These are phyloP conservation scores for Yarrowia deformans DNA, from an alignment of 805 yeast species.

Conservation along the genomic window DNA sequence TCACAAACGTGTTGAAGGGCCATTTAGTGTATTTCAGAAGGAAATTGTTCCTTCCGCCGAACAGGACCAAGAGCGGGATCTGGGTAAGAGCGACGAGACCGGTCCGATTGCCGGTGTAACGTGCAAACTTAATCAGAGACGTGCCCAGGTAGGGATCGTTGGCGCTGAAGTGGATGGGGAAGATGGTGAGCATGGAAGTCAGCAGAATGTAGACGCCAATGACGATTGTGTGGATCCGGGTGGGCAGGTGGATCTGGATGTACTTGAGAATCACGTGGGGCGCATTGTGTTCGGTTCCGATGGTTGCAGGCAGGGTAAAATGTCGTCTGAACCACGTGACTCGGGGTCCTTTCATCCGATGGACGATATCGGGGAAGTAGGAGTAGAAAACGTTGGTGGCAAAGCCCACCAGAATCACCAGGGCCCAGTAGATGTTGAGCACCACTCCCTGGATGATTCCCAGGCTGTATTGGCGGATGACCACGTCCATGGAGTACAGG, in stretches of 20 bases:
- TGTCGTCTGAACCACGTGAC: conserved; percentile 32
- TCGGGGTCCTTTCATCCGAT: conserved; percentile 14
- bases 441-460: conserved; percentile 37
- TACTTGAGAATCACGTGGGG: conserved; percentile 25
- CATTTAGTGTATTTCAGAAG: conserved; percentile 26
- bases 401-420: conserved; percentile 22
- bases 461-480: conserved; percentile 20
- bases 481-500: conserved; percentile 28
- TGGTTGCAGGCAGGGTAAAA: conserved; percentile 14
- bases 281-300: conserved; percentile 23
- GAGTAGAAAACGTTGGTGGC: conserved; percentile 25
- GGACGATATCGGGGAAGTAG: conserved; percentile 17
- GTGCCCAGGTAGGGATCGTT: conserved; percentile 32
- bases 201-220: conserved; percentile 16
- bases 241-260: conserved; percentile 33
- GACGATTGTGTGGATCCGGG: conserved; percentile 27
- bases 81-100: conserved; percentile 36
- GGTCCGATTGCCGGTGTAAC: conserved; percentile 30
- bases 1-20: conserved; percentile 28
- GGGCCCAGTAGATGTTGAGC: conserved; percentile 32
- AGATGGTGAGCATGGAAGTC: conserved; percentile 4
- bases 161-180: conserved; percentile 25
- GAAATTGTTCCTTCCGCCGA: conserved; percentile 25
- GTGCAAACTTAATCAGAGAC: conserved; percentile 23
- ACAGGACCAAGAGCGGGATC: conserved; percentile 13